A percentile compares a stretch with the other conserved stretches of the same genome.
Evolutionary conservation across 345 rosid genomes (phyloP).

Genomic region (Excoecaria cochinchinensis): DNA sequence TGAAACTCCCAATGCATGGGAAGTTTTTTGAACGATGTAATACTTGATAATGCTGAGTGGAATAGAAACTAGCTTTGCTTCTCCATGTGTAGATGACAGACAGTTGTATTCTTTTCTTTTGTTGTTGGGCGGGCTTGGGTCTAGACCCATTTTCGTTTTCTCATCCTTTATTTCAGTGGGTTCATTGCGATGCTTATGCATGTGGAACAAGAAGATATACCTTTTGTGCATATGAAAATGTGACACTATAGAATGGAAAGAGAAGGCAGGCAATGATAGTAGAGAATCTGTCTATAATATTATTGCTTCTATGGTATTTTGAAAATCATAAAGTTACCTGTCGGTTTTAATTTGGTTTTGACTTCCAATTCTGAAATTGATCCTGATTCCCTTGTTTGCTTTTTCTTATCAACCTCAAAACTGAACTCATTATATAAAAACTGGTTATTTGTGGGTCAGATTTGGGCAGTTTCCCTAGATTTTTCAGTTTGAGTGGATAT

Average conservation of each 20-base stretch:
- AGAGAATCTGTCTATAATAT: not conserved
- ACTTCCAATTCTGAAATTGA: not conserved
- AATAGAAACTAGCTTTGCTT: not conserved
- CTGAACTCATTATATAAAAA: not conserved
- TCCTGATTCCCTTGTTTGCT: not conserved
- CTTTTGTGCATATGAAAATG: no score
- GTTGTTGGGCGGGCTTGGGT: not conserved
- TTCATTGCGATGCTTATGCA: no score
- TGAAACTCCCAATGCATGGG: not conserved
- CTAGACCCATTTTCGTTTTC: no score
- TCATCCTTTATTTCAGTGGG: no score
- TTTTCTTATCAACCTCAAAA: not conserved
- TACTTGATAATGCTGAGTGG: no score
- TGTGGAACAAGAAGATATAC: no score
- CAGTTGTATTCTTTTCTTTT: not conserved
- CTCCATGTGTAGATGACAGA: not conserved
- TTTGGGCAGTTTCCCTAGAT: not conserved
- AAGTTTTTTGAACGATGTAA: no score
- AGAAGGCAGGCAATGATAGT: not conserved
- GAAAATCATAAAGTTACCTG: not conserved
- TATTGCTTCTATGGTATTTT: not conserved
- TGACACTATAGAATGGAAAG: not conserved
- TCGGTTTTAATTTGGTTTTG: not conserved
- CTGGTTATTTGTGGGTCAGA: not conserved
- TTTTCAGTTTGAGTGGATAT: not conserved